These are phyloP conservation scores for Fraxinus baroniana DNA, from an alignment of 305 asterid genomes.

Conservation along the genomic window DNA sequence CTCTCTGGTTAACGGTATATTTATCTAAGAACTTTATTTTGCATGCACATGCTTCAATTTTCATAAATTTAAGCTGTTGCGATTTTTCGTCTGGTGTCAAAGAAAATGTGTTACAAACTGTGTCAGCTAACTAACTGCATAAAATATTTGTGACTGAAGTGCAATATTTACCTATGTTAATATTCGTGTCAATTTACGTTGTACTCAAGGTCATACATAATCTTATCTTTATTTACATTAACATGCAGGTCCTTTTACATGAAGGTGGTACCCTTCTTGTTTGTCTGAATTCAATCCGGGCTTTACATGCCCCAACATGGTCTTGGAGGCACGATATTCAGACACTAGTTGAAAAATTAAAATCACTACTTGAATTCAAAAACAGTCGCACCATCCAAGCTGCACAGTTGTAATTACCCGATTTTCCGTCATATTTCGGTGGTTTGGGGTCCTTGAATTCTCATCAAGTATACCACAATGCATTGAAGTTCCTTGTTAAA, in stretches of 20 bases:
- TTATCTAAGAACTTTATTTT: background rate
- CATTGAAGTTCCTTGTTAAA: background rate
- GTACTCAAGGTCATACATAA: background rate
- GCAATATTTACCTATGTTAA: background rate
- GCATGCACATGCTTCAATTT: background rate
- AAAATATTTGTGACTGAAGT: background rate
- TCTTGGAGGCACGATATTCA: slow-evolving; percentile 60
- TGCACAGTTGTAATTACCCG: slow-evolving; percentile 34
- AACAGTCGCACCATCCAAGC: slow-evolving; percentile 37
- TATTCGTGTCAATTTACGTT: background rate
- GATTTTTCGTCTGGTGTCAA: background rate
- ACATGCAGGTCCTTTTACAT: slow-evolving; percentile 79
- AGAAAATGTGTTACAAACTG: background rate
- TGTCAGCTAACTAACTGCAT: background rate
- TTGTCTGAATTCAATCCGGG: slow-evolving; percentile 86
- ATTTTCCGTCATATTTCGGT: background rate
- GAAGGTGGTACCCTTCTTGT: slow-evolving; percentile 97
- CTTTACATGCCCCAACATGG: slow-evolving; percentile 76
- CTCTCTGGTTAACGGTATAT: slow-evolving; percentile 92
- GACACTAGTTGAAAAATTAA: slow-evolving; percentile 42
- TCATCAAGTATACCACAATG: slow-evolving; percentile 3
- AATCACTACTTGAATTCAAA: slow-evolving; percentile 27
- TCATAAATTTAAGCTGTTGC: background rate
- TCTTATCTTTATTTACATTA: background rate
- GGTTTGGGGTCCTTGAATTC: slow-evolving; percentile 16